Base-by-base conservation (phyloP, 805 yeast genomes). In the Lipomyces starkeyi region DNA sequence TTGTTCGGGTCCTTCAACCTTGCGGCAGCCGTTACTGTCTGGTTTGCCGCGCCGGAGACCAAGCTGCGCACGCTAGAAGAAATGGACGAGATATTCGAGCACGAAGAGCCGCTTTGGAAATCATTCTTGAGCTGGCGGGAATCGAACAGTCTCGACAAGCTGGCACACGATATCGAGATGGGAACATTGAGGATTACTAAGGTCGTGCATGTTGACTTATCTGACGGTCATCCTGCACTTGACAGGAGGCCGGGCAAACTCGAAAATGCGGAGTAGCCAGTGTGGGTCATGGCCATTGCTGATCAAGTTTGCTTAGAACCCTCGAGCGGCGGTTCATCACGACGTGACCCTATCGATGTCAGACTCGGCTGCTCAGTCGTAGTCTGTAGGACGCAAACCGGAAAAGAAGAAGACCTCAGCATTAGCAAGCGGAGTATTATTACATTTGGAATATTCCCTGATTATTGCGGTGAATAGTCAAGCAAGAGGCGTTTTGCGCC, bases 11-110 rank as follows among this genome's bases (percentile, higher is more conserved):
- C 81, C 34, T 85, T 84, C 76, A 84, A 87, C 75, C 78, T 79
- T 29, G 81, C 78, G 68, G 82, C 85, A 83, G 80, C 82, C 54
- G 66, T 85, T 62, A 87, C 75, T 37, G 74, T 76, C 13, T 74
- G 80, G 67, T 75, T 87, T 69, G 85, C 86, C 78, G 86, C 87
- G 85, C 91, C 89, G 53, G 92, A 89, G 79, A 88, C 92, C 49
- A 88, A 88, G 79, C 88, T 85, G 73, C 86, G 85, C 79, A 86
- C 91, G 17, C 82, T 88, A 75, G 93, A 88, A 79, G 91, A 88
- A 78, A 86, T 88, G 67, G 92, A 88, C 75, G 87, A 84, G 63
- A 80, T 87, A 59, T 88, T 71, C 69, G 65, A 66, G n/a, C 29
- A 60, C 47, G 49, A 47, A 43, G 61, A 63, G 11, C 66, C 73